Base-by-base conservation (phyloP, 306 rosid genomes). In the Vicia faba region DNA sequence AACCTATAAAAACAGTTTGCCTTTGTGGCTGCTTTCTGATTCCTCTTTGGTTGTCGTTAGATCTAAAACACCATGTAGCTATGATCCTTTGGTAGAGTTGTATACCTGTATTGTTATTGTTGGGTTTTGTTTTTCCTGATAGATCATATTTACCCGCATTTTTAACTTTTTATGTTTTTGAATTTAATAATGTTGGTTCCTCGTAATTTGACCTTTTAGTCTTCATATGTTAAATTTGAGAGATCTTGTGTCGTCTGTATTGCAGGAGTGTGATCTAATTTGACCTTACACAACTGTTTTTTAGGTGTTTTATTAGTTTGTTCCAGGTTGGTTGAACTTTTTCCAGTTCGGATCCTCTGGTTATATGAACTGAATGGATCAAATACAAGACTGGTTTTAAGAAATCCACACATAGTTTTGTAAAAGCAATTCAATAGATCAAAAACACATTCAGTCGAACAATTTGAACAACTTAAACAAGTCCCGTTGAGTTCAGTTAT, bases 1-100 rank as follows among this genome's bases (percentile, higher is more conserved):
- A 89, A 79, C 93, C 96, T 77, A 72, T 72, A 74, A 64, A 80
- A 75, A 84, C 69, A 66, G 84, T 82, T 76, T 81, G 73, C 85
- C 95, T 71, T 72, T 77, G 73, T 64, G 71, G 75, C 82, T 56
- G 72, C 67, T 44, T 86, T 84, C 71, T 78, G 5, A 84, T 80
- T 77, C 87, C 77, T 53, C 74, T 70, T 79, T 71, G 54, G 40
- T 54, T 88, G 81, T 79, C 73, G 53, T 70, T 66, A 75, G 61
- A 70, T 69, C 84, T 68, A 68, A 75, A 82, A 78, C 66, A 60
- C 85, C 85, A 41, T 77, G 83, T 77, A 75, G 75, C 85, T 79
- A 72, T 78, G 71, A 67, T 71, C 84, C 82, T 67, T 54, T 48
- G 54, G 38, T 69, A 75, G 71, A 75, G 69, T 51, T 81, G 84